phyloP scores from a whole-genome alignment of 305 asterid species.

The Withania somnifera region DNA sequence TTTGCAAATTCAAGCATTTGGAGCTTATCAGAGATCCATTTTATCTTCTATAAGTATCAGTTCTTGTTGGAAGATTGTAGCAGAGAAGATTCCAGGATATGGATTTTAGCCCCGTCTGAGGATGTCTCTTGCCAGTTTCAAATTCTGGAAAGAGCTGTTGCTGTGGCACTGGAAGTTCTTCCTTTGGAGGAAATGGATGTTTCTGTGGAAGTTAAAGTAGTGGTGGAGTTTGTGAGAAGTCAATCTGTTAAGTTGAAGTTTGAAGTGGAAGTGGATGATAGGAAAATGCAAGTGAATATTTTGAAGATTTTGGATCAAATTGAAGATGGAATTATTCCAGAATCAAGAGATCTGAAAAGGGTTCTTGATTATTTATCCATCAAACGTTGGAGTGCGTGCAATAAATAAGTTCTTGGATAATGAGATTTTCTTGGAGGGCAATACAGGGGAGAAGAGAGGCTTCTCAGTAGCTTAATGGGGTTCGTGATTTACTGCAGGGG shows the following conservation, averaged over 20 bases:
- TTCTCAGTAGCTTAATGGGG: constrained; percentile 37
- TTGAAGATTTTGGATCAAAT: constrained; percentile 19
- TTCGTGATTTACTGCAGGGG: constrained; percentile 59
- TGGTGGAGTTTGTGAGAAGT: constrained; percentile 41
- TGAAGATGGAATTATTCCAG: constrained; percentile 36
- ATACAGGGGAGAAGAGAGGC: constrained; percentile 27
- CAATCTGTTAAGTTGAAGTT: constrained; percentile 28
- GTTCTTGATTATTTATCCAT: constrained; percentile 50
- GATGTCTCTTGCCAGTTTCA: constrained; percentile 38
- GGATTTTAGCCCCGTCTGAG: constrained; percentile 45
- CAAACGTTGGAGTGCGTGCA: constrained; percentile 50
- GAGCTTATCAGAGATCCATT: constrained; percentile 70
- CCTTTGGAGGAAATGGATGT: constrained; percentile 21
- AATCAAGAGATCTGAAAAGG: constrained; percentile 28
- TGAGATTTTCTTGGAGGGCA: constrained; percentile 30
- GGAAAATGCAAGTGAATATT: constrained; percentile 21
- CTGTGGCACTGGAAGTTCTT: constrained; percentile 50
- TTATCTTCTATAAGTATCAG: constrained; percentile 54
- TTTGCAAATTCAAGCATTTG: constrained; percentile 10
- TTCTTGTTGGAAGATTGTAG: constrained; percentile 61
- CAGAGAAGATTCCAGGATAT: constrained; percentile 44
- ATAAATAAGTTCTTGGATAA: constrained; percentile 37
- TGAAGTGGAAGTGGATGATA: constrained; percentile 35
- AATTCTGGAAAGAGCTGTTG: constrained; percentile 30
- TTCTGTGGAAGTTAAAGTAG: constrained; percentile 32